Percentiles rank a stretch among this genome's conserved stretches.
These are phyloP conservation scores for Neopestalotiopsis rosae DNA, from an alignment of 2,329 filamentous ascomycete species.

Conservation along the genomic window DNA sequence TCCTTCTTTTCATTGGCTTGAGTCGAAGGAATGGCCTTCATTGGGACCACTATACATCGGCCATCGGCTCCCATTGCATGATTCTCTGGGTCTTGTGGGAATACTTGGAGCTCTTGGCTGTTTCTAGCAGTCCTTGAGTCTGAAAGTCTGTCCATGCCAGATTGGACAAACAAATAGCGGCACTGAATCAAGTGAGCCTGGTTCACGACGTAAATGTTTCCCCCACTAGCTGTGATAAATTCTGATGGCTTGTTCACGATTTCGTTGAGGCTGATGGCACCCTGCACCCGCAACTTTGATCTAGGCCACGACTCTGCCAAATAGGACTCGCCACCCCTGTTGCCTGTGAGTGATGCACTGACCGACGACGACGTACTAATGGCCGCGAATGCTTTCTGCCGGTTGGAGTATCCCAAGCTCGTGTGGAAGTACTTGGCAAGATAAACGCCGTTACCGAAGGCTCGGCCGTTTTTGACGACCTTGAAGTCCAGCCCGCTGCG, in stretches of 20 bases:
- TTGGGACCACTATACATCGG: conserved; percentile 35
- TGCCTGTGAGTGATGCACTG: not conserved
- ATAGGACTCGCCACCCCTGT: no score
- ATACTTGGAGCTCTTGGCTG: conserved; percentile 9
- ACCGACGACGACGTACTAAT: no score
- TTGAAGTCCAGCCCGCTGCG: conserved; percentile 80
- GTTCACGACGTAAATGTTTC: conserved; percentile 73
- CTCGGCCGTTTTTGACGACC: conserved; percentile 65
- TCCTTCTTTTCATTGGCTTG: not conserved
- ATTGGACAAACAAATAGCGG: conserved; percentile 73
- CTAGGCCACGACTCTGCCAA: conserved; percentile 60
- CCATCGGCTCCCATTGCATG: conserved; percentile 21
- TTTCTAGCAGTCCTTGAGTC: no score
- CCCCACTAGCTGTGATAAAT: conserved; percentile 53
- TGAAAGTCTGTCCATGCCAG: not conserved
- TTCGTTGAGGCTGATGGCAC: conserved; percentile 79
- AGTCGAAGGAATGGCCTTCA: conserved; percentile 36
- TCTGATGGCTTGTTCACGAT: conserved; percentile 75
- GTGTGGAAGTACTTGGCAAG: conserved; percentile 69
- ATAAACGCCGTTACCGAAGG: conserved; percentile 82
- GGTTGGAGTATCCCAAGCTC: conserved; percentile 35
- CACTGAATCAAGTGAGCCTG: conserved; percentile 89
- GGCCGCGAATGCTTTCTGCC: conserved; percentile 38
- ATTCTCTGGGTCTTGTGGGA: conserved; percentile 29
- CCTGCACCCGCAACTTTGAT: conserved; percentile 64